phyloP scores from a whole-genome alignment of 345 rosid species.

The Eucalyptus tenuipes region DNA sequence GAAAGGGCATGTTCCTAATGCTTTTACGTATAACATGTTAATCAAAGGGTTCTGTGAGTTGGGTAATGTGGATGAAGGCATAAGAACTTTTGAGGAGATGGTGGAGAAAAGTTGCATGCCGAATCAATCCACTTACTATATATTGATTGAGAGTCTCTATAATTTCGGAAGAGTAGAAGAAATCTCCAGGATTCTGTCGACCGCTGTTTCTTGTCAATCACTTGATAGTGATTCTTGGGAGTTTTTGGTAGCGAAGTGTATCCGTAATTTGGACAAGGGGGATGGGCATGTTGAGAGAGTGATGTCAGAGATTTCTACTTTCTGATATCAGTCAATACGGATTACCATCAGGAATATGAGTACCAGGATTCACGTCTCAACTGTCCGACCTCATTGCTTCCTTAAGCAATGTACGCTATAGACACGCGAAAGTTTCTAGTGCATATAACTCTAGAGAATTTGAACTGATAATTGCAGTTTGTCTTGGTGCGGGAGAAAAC shows the following conservation, averaged over 20 bases:
- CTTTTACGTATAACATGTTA: conserved; percentile 61
- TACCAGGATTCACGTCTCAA: background rate
- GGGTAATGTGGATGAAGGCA: conserved; percentile 63
- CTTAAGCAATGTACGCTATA: background rate
- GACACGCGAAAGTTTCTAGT: background rate
- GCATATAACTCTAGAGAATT: background rate
- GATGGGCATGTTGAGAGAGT: conserved; percentile 15
- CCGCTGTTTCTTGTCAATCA: conserved; percentile 36
- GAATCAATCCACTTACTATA: conserved; percentile 30
- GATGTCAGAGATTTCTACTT: conserved; percentile 5
- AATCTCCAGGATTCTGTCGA: conserved; percentile 23
- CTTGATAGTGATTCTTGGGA: conserved; percentile 51
- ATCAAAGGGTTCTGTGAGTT: conserved; percentile 54
- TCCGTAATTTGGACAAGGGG: conserved; percentile 23
- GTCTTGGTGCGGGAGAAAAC: background rate
- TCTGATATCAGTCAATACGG: background rate
- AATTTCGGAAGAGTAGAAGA: conserved; percentile 34
- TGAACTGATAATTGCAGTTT: background rate
- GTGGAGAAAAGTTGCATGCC: conserved; percentile 58
- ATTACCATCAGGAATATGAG: background rate
- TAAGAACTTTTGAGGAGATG: conserved; percentile 69
- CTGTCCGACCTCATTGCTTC: background rate
- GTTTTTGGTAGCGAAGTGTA: conserved; percentile 28
- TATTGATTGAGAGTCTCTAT: conserved; percentile 40
- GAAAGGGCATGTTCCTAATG: conserved; percentile 61